phyloP scores from a whole-genome alignment of 2,329 filamentous ascomycete species.

The Phaeoacremonium minimum region DNA sequence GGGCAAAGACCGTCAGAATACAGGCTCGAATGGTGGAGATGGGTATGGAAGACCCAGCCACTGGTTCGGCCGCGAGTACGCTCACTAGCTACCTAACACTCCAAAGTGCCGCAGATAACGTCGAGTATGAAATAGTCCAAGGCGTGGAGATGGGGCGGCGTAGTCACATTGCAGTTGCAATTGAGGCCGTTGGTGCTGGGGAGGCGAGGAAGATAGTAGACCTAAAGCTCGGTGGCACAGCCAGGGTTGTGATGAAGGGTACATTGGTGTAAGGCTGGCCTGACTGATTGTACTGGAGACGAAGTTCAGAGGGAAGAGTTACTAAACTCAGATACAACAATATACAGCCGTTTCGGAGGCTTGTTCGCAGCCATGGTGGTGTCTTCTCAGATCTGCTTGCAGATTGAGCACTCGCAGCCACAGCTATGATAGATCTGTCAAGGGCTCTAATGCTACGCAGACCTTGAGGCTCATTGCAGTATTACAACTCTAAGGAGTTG shows the following conservation, averaged over 20 bases:
- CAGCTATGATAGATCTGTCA: too few relatives aligned
- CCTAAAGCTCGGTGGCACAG: constrained; percentile 20
- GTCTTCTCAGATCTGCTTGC: too few relatives aligned
- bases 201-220: constrained; percentile 14
- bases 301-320: too few relatives aligned
- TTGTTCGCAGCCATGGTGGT: too few relatives aligned
- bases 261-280: too few relatives aligned
- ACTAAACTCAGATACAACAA: too few relatives aligned
- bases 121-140: constrained; percentile 52
- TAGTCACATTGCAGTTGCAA: constrained; percentile 46
- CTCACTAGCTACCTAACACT: constrained; percentile 51
- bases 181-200: constrained; percentile 14
- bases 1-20: constrained; percentile 26
- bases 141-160: constrained; percentile 64
- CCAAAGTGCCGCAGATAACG: constrained; percentile 24
- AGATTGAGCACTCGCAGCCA: too few relatives aligned
- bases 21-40: constrained; percentile 57
- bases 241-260: constrained; percentile 23
- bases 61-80: constrained; percentile 58
- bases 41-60: constrained; percentile 54
- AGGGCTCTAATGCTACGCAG: too few relatives aligned
- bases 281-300: too few relatives aligned
- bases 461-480: too few relatives aligned
- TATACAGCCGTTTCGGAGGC: too few relatives aligned
- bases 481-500: too few relatives aligned